Conservation (phyloP, 257 asterid species). For the Solanum peruvianum region DNA sequence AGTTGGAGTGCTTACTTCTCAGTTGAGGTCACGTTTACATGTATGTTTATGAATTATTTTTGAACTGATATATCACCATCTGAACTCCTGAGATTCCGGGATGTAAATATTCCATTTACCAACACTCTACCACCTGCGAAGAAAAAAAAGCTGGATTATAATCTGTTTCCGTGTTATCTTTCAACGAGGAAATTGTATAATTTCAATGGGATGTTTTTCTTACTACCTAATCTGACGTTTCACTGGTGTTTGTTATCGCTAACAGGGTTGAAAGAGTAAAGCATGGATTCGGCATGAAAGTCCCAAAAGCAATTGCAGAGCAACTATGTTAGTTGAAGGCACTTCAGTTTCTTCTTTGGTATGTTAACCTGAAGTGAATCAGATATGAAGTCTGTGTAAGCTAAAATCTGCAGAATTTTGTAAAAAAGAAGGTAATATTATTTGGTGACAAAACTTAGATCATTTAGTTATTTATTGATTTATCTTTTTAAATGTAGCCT, state of each 20-base stretch:
- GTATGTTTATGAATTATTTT: background rate
- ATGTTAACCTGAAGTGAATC: background rate
- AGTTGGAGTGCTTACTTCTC: background rate
- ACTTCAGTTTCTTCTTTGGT: background rate
- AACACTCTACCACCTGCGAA: background rate
- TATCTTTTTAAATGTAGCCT: background rate
- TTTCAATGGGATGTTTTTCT: background rate
- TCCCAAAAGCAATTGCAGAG: conserved; percentile 42
- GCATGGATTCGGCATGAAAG: conserved; percentile 95
- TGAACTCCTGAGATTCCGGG: background rate
- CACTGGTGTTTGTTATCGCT: background rate
- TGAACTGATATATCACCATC: background rate
- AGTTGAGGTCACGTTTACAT: background rate
- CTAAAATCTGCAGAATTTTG: background rate
- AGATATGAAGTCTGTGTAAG: background rate
- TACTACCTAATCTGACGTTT: background rate
- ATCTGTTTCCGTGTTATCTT: background rate
- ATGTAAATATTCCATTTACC: background rate
- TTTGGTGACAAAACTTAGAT: background rate
- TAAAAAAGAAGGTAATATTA: background rate
- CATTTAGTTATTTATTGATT: background rate
- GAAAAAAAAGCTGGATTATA: background rate
- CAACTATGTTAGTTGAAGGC: conserved; percentile 15
- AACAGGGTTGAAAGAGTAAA: conserved; percentile 70
- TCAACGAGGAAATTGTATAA: background rate